These are phyloP conservation scores for Syncephalastrum contaminatum DNA, from an alignment of 371 early-diverging fungal species.

Conservation along the genomic window DNA sequence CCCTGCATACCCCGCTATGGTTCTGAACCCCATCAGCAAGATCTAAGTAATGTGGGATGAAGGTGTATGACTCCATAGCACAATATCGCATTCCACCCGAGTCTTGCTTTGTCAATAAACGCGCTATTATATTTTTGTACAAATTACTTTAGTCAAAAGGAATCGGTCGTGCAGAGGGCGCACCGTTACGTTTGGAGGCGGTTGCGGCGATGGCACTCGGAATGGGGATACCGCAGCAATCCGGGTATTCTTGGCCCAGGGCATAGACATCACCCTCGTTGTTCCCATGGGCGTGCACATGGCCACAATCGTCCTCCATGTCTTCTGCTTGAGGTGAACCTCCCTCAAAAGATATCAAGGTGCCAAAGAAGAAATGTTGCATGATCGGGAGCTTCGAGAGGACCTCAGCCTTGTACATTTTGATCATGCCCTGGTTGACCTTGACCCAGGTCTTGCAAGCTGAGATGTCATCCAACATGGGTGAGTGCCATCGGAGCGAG, in stretches of 20 bases:
- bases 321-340: conserved; percentile 37
- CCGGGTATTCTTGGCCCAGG: conserved; percentile 90
- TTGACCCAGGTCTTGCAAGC: conserved; percentile 91
- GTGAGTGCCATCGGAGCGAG: conserved; percentile 83
- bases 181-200: conserved; percentile 26
- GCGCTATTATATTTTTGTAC: no score
- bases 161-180: conserved; percentile 33
- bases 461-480: conserved; percentile 96
- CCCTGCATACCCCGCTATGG: conserved; percentile 26
- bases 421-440: conserved; percentile 94
- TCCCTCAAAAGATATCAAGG: conserved; percentile 60
- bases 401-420: conserved; percentile 98
- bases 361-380: conserved; percentile 98
- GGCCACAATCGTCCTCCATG: conserved; percentile 48
- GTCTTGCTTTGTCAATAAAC: no score
- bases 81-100: not conserved
- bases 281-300: conserved; percentile 24
- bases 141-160: conserved; percentile 52
- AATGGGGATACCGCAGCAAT: conserved; percentile 93
- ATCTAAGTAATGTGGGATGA: not conserved
- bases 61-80: not conserved
- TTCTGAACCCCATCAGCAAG: conserved; percentile 14
- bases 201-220: conserved; percentile 93
- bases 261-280: conserved; percentile 72
- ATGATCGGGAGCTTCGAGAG: conserved; percentile 96